Evolutionary conservation across 1,284 basidiomycete species (phyloP).

Genomic region (Phlebopus sp.): DNA sequence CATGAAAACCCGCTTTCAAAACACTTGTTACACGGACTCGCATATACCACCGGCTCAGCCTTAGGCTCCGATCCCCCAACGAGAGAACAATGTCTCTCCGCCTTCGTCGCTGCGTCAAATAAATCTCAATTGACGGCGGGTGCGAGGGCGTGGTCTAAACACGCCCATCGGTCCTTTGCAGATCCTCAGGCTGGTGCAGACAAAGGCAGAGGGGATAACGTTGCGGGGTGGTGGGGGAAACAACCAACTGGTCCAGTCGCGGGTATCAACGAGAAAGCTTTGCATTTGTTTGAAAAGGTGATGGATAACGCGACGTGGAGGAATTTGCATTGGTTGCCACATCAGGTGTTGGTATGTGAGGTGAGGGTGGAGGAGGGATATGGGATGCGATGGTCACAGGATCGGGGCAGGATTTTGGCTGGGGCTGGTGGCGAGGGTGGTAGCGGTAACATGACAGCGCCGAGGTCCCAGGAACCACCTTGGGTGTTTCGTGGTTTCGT

Average conservation of each 20-base stretch:
- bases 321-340: constrained; percentile 61
- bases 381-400: constrained; percentile 62
- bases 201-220: background rate
- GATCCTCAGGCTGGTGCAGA: constrained; percentile 1
- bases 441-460: background rate
- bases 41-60: constrained; percentile 57
- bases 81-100: constrained; percentile 41
- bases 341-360: constrained; percentile 56
- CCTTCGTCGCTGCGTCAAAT: constrained; percentile 45
- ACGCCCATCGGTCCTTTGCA: constrained; percentile 47
- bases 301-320: constrained; percentile 49
- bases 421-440: background rate
- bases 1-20: constrained; percentile 33
- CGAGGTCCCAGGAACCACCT: constrained; percentile 15
- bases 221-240: constrained; percentile 54
- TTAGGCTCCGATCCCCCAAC: constrained; percentile 43
- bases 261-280: constrained; percentile 47
- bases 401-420: constrained; percentile 28
- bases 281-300: constrained; percentile 49
- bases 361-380: constrained; percentile 54
- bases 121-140: constrained; percentile 49
- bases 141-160: constrained; percentile 60
- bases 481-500: constrained; percentile 61
- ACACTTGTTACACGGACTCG: constrained; percentile 49
- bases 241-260: constrained; percentile 47